Evolutionary conservation across 768 basidiomycete genomes (phyloP).

Genomic region (Pleurotus tuoliensis): DNA sequence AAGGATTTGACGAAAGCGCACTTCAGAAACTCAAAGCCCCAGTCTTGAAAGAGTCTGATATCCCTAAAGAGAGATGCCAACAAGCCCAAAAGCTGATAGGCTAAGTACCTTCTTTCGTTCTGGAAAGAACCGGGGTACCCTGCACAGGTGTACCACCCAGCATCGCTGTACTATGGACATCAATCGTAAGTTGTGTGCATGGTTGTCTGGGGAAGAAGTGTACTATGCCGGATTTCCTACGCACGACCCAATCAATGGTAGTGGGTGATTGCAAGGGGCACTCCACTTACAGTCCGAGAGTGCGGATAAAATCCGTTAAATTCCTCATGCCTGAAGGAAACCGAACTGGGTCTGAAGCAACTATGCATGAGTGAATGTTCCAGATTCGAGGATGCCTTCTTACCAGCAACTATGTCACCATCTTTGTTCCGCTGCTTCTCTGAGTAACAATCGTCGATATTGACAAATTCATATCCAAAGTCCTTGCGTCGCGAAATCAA

Average conservation of each 20-base stretch:
- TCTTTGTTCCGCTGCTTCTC: constrained; percentile 46
- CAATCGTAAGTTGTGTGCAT: too few relatives aligned
- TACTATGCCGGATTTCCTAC: constrained; percentile 61
- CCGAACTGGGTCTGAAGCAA: constrained; percentile 35
- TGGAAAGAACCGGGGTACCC: constrained; percentile 62
- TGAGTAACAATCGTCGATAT: constrained; percentile 65
- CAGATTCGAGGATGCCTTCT: constrained; percentile 11
- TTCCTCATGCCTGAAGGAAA: constrained; percentile 59
- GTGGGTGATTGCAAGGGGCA: background rate
- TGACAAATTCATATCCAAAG: constrained; percentile 55
- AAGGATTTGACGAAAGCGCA: constrained; percentile 20
- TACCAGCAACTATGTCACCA: constrained; percentile 58
- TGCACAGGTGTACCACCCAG: constrained; percentile 67
- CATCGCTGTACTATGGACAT: constrained; percentile 51
- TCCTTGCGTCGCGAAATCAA: constrained; percentile 29
- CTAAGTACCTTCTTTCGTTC: constrained; percentile 53
- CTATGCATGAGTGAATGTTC: background rate
- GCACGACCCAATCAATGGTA: background rate
- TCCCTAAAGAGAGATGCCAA: constrained; percentile 33
- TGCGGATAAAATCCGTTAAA: constrained; percentile 53
- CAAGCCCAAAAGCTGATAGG: background rate
- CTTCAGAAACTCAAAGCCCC: constrained; percentile 69
- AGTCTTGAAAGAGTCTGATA: constrained; percentile 53
- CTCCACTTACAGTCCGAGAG: constrained; percentile 47
- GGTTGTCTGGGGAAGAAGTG: constrained; percentile 14